Percentiles rank a stretch among this genome's conserved stretches.
These are phyloP conservation scores for Hypholoma sublateritium DNA, from an alignment of 768 basidiomycete genomes.

Conservation along the genomic window DNA sequence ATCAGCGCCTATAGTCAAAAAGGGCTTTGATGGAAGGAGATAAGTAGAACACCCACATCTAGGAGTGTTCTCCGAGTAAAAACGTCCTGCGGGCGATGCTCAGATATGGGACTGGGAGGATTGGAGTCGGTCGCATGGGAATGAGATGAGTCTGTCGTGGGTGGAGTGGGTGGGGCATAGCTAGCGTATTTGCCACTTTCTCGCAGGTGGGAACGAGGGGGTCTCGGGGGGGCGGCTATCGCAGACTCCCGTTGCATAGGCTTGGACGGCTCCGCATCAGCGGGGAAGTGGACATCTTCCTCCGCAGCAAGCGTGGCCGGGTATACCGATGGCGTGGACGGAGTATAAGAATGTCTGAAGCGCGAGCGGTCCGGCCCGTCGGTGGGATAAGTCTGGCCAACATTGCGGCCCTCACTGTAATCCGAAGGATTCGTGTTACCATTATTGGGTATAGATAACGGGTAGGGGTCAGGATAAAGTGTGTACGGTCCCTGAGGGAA, in stretches of 20 bases:
- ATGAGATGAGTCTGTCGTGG: slow-evolving; percentile 37
- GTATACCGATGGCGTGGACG: slow-evolving; percentile 52
- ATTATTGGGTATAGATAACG: slow-evolving; percentile 16
- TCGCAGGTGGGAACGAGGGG: slow-evolving; percentile 27
- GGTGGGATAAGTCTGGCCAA: slow-evolving; percentile 12
- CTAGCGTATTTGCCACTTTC: slow-evolving; percentile 21
- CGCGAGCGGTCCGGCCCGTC: slow-evolving; percentile 9
- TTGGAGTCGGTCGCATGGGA: slow-evolving; percentile 26
- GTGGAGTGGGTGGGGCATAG: slow-evolving; percentile 40
- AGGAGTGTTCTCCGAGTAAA: slow-evolving; percentile 35
- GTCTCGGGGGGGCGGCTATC: slow-evolving; percentile 24
- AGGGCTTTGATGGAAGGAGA: not conserved
- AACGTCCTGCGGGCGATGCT: slow-evolving; percentile 22
- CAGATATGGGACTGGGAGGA: slow-evolving; percentile 24
- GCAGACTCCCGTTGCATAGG: not conserved
- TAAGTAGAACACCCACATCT: slow-evolving; percentile 30
- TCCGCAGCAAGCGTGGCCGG: slow-evolving; percentile 42
- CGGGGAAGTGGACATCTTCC: slow-evolving; percentile 19
- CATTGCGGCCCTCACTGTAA: slow-evolving; percentile 4
- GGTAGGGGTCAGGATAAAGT: slow-evolving; percentile 20
- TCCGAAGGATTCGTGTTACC: not conserved
- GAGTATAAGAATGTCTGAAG: slow-evolving; percentile 32
- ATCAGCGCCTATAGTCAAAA: not conserved
- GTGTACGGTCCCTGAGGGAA: slow-evolving; percentile 12
- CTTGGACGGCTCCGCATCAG: slow-evolving; percentile 1